A percentile compares a stretch with the other conserved stretches of the same genome.
phyloP scores from a whole-genome alignment of 2,329 filamentous ascomycete genomes.

The Apiospora sp. region DNA sequence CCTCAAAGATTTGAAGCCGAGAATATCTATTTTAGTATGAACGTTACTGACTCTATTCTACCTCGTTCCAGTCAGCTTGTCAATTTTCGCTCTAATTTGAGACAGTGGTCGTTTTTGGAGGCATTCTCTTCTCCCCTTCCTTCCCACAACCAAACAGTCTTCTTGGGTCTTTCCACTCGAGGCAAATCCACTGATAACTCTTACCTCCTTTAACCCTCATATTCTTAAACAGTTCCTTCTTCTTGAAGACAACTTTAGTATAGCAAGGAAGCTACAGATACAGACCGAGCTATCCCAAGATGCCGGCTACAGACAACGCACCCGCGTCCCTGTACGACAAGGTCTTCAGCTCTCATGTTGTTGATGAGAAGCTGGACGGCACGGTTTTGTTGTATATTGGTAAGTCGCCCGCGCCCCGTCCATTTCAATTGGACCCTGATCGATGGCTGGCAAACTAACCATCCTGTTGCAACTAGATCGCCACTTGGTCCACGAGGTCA shows the following conservation, averaged over 20 bases:
- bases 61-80: neutral
- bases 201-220: neutral
- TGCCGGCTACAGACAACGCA: constrained; percentile 77
- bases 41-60: neutral
- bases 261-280: neutral
- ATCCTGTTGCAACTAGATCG: constrained; percentile 66
- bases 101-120: neutral
- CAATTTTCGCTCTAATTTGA: neutral
- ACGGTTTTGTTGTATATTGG: constrained; percentile 94
- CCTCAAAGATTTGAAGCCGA: constrained; percentile 3
- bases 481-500: constrained; percentile 98
- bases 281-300: constrained; percentile 46
- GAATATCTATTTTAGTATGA: constrained; percentile 21
- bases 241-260: neutral
- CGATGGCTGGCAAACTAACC: neutral
- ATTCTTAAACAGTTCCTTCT: neutral
- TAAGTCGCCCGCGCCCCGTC: constrained; percentile 50
- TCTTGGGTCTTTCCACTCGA: constrained; percentile 17
- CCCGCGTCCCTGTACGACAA: constrained; percentile 93
- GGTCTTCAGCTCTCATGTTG: constrained; percentile 92
- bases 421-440: constrained; percentile 13
- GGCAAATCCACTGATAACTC: neutral
- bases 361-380: constrained; percentile 94
- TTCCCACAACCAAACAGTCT: neutral
- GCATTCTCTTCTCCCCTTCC: neutral